Conservation (phyloP, 1,139 yeast species). For the Komagataea norvegica region DNA sequence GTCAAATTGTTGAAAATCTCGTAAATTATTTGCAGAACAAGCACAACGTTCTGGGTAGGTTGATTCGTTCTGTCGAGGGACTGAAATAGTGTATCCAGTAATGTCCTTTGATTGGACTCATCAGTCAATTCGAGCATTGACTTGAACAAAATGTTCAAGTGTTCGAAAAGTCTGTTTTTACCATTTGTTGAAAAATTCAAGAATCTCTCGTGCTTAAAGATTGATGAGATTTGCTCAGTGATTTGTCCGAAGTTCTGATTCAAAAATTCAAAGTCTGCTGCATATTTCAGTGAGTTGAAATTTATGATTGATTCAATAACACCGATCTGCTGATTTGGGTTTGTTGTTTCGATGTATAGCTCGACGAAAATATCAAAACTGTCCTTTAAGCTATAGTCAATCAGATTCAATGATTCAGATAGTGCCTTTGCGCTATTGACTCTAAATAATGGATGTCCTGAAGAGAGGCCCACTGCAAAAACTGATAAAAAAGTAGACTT, state of each 20-base stretch:
- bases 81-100: constrained; percentile 19
- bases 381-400: constrained; percentile 17
- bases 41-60: constrained; percentile 22
- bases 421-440: constrained; percentile 28
- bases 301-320: constrained; percentile 34
- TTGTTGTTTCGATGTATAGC: constrained; percentile 26
- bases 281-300: constrained; percentile 27
- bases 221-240: constrained; percentile 19
- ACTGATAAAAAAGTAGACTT: constrained; percentile 10
- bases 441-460: constrained; percentile 28
- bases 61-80: constrained; percentile 12
- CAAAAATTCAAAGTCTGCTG: constrained; percentile 26
- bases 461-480: constrained; percentile 17
- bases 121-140: constrained; percentile 12
- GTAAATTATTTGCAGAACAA: constrained; percentile 26
- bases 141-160: constrained; percentile 9
- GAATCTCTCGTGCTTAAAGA: constrained; percentile 22
- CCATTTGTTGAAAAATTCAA: constrained; percentile 14
- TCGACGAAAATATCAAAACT: constrained; percentile 28
- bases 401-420: constrained; percentile 29
- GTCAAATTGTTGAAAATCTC: constrained; percentile 24
- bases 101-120: constrained; percentile 17
- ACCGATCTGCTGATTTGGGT: constrained; percentile 27
- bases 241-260: constrained; percentile 26
- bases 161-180: constrained; percentile 15